Evolutionary conservation across 192 early-diverging fungal genomes (phyloP).

Genomic region (Thamnidium elegans): DNA sequence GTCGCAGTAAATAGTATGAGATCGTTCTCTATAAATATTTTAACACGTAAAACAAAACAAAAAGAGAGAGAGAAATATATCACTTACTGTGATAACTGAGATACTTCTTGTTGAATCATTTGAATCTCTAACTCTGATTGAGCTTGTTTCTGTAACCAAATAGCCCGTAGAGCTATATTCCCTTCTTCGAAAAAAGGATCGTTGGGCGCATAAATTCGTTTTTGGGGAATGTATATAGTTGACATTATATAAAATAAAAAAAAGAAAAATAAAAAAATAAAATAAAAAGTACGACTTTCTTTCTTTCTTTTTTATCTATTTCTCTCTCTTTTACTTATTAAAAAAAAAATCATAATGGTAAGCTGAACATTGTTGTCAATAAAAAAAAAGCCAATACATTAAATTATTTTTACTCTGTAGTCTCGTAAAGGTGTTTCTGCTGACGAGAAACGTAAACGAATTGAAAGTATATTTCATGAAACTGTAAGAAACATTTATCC

Average conservation of each 20-base stretch:
- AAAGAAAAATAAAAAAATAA: not conserved
- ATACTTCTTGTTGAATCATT: slow-evolving; percentile 17
- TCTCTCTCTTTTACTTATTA: not conserved
- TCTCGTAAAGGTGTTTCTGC: slow-evolving; percentile 48
- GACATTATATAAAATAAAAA: not conserved
- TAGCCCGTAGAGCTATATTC: slow-evolving; percentile 27
- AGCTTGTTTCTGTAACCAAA: slow-evolving; percentile 29
- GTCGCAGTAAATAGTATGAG: slow-evolving; percentile 23
- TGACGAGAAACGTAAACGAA: slow-evolving; percentile 50
- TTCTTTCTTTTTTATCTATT: not conserved
- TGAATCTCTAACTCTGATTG: not conserved
- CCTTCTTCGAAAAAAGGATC: slow-evolving; percentile 35
- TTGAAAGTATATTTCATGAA: slow-evolving; percentile 50
- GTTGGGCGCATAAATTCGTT: slow-evolving; percentile 20
- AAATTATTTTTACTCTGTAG: slow-evolving; percentile 21
- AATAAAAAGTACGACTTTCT: not conserved
- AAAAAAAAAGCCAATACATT: not conserved
- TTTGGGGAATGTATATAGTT: slow-evolving; percentile 25
- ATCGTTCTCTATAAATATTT: not conserved
- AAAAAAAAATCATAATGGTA: not conserved
- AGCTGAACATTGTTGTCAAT: not conserved
- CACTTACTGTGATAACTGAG: slow-evolving; percentile 4
- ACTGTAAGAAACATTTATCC: slow-evolving; percentile 39
- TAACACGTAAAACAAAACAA: not conserved
- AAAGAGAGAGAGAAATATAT: not conserved